Evolutionary conservation across 2,329 filamentous ascomycete species (phyloP), one percentile per base, ranked within the genome.

Genomic region (Lachnellula suecica): DNA sequence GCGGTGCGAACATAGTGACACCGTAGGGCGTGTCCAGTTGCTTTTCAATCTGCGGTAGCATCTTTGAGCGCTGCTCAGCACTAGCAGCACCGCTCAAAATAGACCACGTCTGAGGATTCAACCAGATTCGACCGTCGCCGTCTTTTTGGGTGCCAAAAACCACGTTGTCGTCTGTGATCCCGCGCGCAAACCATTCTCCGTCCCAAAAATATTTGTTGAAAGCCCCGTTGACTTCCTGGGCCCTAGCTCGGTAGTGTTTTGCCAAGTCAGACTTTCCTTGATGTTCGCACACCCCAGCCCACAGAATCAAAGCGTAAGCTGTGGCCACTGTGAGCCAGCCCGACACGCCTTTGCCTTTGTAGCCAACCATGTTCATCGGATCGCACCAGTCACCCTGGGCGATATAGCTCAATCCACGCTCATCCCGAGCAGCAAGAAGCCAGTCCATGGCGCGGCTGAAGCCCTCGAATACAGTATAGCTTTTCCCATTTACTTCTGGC

Each of bases 351-450:
- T 74, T 72, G 35, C 79, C 79, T 63, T 80, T 81, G 62, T 77
- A 79, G 4, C 79, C 79, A n/a, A 81, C 79, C 79, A 83, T 83
- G 65, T 83, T 83, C 75, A 82, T 79, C 3, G 79, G 79, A 54
- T 82, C 79, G 58, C 79, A 83, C 79, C 79, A 83, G 63, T 83
- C 79, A 31, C 79, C 79, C 63, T 82, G 79, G 0, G 78, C 78
- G 57, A 82, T 81, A 67, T 76, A 82, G 62, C 76, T 80, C 6
- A 83, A 70, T 0, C 79, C 79, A 3, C 78, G 75, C 20, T 72
- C 63, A 56, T 83, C 79, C 46, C 79, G 76, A 2, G 76, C 70
- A 2, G 65, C 59, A 6, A 82, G 70, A 0, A 82, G 68, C 77
- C 78, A 82, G 65, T 82, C 74, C 77, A 83, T 81, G 35, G 79